Evolutionary conservation across 2,329 filamentous ascomycete genomes (phyloP), one percentile per base, ranked within the genome.

Genomic region (Botrytis tulipae): DNA sequence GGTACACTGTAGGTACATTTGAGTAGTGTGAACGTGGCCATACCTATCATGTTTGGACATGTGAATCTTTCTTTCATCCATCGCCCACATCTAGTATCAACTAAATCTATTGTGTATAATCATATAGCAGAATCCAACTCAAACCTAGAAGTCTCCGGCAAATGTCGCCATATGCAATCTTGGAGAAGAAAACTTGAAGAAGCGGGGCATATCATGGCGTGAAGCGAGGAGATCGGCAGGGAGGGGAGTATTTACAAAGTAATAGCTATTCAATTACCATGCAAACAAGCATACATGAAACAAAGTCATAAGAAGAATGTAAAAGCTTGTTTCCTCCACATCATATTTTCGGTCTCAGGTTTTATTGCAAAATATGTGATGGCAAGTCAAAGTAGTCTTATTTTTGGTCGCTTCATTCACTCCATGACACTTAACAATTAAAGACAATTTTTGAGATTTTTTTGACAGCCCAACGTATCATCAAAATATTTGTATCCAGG

Each of bases 61-160:
- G 7, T 25, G 12, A 29, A 48, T 22, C 5, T 46, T n/a, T 22
- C 65, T 25, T 25, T 16, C 18, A 35, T 22, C n/a, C 35, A 29
- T 18, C n/a, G 25, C 18, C 35, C 37, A 29, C 18, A 7, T 25
- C n/a, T 35, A 42, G 20, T 10, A 42, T 42, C 14, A 46, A 20
- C 8, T 5, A 16, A 40, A 0, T 54, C 2, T 1, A 20, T 0
- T 6, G 12, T 29, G 7, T 25, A 1, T 6, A 44, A 46, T 22
- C 6, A 46, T 22, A 46, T 18, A 46, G 35, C 35, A 16, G 20
- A 46, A 3, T 8, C 8, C 20, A 7, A 18, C 8, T 9, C 8
- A 4, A 20, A 4, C 7, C 7, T 8, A 8, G 16, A 29, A 2
- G 5, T 5, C 10, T 1, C 9, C n/a, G 22, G 1, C 7, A 1